A percentile compares a stretch with the other conserved stretches of the same genome.
phyloP scores from a whole-genome alignment of 2,329 filamentous ascomycete species.

The Aureobasidium namibiae region DNA sequence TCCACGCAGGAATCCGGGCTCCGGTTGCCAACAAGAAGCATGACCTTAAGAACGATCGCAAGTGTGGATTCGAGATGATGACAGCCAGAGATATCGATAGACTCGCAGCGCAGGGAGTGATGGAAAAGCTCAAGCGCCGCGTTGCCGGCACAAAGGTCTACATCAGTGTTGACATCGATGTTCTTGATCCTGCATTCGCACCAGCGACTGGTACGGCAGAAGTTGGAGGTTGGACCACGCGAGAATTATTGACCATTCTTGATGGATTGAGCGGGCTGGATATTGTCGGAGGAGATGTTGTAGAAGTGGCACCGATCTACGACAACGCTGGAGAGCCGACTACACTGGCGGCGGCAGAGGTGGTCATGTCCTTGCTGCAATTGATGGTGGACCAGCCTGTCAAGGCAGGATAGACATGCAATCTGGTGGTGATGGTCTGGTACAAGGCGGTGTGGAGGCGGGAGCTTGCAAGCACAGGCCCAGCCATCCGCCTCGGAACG shows the following conservation, averaged over 20 bases:
- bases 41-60: slow-evolving; percentile 49
- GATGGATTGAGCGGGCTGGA: slow-evolving; percentile 51
- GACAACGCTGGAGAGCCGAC: slow-evolving; percentile 54
- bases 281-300: slow-evolving; percentile 51
- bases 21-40: slow-evolving; percentile 41
- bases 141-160: slow-evolving; percentile 47
- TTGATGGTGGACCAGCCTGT: slow-evolving; percentile 35
- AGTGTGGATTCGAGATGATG: slow-evolving; percentile 52
- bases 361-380: slow-evolving; percentile 42
- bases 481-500: neutral
- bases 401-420: neutral
- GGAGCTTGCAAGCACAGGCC: neutral
- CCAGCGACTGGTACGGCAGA: slow-evolving; percentile 54
- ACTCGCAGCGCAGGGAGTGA: slow-evolving; percentile 39
- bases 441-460: slow-evolving; percentile 2
- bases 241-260: slow-evolving; percentile 51
- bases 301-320: slow-evolving; percentile 55
- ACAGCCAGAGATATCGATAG: slow-evolving; percentile 48
- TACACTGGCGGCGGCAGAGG: slow-evolving; percentile 46
- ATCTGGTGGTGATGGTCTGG: neutral
- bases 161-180: slow-evolving; percentile 50
- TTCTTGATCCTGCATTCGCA: slow-evolving; percentile 48
- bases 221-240: slow-evolving; percentile 53
- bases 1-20: slow-evolving; percentile 55
- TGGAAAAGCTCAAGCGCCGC: slow-evolving; percentile 41